Base-by-base conservation (phyloP, 1,284 basidiomycete genomes). In the Boletus sp. region DNA sequence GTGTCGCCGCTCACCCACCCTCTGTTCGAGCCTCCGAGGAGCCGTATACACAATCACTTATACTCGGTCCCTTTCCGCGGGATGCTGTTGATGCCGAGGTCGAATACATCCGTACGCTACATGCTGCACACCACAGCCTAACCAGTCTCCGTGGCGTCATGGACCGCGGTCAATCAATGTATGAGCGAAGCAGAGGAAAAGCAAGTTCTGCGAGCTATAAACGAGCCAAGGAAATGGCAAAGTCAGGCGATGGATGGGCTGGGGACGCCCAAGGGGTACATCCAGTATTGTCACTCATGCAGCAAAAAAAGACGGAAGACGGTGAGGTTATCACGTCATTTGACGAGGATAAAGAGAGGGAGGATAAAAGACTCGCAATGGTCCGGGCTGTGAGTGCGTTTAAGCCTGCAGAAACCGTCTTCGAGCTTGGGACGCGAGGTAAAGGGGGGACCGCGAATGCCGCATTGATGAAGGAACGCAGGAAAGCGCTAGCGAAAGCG, bases 101-200 rank as follows among this genome's bases (percentile, higher is more conserved):
- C 33, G 94, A 96, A 63, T 91, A 89, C 64, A 73, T 94, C 49
- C 74, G 76, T 45, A 77, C 80, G 9, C 70, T 90, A 27, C 79
- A 94, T 41, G 78, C 81, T 30, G 67, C 75, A 26, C 81, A 90
- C 40, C 80, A 86, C 51, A 79, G 82, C 29, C 76, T 97, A 14
- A 72, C 80, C 3, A 73, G 78, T n/a, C 70, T 97, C 19, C 77
- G 86, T n/a, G 80, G 82, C 8, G 92, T 99, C 44, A 95, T 96
- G 81, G 76, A 78, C 48, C 83, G 91, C 44, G 95, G 94, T 0
- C 94, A 97, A 56, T 74, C 78, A 7, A 91, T 98, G 90, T 99
- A 96, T 65, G 93, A 96, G 61, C 84, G 93, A 25, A 94, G 91
- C 51, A 87, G 92, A 62, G 85, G 87, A 26, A 96, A 95, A 64